Conservation (phyloP, 805 yeast species). For the Saccharomycopsis babjevae region DNA sequence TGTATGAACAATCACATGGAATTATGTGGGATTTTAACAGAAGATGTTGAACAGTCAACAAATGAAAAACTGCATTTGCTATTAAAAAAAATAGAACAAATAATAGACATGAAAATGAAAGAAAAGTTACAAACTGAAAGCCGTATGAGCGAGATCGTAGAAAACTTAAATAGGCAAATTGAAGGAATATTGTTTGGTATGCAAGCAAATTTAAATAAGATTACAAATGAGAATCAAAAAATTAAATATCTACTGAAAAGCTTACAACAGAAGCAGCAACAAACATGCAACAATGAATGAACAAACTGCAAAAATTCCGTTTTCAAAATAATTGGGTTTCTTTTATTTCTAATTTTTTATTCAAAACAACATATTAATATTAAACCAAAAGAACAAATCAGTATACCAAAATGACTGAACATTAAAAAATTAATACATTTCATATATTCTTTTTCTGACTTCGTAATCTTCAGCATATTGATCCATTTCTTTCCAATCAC, state of each 20-base stretch:
- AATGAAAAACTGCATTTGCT: background rate
- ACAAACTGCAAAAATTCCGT: background rate
- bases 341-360: background rate
- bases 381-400: background rate
- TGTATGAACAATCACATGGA: background rate
- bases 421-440: constrained; percentile 34
- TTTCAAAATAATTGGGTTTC: background rate
- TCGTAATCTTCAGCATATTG: constrained; percentile 77
- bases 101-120: background rate
- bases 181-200: background rate
- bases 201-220: background rate
- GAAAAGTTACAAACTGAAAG: background rate
- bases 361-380: background rate
- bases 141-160: background rate
- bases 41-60: background rate
- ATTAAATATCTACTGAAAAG: background rate
- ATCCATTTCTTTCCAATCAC: constrained; percentile 77
- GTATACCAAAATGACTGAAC: background rate
- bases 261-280: background rate
- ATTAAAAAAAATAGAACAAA: background rate
- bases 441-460: constrained; percentile 53
- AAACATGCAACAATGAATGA: background rate
- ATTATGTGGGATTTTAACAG: background rate
- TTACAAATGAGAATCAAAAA: background rate
- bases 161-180: background rate